Conservation (phyloP, 106 monocot species). For the Dendrobium huoshanense region DNA sequence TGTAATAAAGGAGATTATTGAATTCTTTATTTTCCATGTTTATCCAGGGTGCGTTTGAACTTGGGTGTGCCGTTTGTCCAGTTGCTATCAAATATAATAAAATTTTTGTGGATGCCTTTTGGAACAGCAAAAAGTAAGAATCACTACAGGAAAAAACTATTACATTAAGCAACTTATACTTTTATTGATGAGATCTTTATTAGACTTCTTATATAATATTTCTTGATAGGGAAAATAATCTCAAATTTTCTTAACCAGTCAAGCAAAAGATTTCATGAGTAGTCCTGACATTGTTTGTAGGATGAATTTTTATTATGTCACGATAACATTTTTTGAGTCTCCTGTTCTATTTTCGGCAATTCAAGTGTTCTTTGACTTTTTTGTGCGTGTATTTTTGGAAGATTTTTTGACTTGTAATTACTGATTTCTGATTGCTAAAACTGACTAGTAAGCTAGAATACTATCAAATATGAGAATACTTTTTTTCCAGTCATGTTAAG, state of each 20-base stretch:
- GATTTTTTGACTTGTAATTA: neutral
- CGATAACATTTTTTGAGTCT: neutral
- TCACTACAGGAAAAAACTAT: neutral
- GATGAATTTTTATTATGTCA: too few relatives aligned
- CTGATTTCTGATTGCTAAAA: neutral
- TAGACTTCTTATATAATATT: too few relatives aligned
- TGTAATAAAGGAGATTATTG: neutral
- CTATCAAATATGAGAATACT: neutral
- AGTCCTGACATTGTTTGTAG: neutral
- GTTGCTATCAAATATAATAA: slow-evolving; percentile 97
- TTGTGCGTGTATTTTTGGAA: neutral
- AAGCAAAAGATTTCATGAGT: neutral
- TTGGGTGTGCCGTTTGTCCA: slow-evolving; percentile 96
- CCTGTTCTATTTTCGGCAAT: neutral
- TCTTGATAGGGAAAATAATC: neutral
- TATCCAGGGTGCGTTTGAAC: slow-evolving; percentile 91
- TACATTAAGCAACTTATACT: neutral
- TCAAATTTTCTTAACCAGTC: neutral
- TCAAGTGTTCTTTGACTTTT: neutral
- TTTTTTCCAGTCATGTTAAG: too few relatives aligned
- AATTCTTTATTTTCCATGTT: neutral
- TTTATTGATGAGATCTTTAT: too few relatives aligned
- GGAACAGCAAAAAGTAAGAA: slow-evolving; percentile 63
- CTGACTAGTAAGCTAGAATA: neutral
- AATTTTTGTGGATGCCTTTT: slow-evolving; percentile 99